Base-by-base conservation (phyloP, 495 filamentous ascomycete genomes). In the Penicillium flavigenum region DNA sequence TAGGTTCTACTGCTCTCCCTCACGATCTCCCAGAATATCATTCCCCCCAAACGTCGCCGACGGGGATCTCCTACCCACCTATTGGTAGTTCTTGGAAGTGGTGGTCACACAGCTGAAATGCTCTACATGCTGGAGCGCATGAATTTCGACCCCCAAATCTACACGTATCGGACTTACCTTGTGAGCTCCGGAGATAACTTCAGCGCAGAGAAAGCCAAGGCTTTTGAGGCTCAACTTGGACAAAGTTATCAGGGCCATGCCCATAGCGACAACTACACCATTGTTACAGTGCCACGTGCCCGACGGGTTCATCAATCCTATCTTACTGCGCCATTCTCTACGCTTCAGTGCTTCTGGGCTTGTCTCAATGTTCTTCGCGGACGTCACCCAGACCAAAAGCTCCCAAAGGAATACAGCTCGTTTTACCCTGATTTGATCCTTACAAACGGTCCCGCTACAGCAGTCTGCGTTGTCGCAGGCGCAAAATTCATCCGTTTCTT, bases 71-170 rank as follows among this genome's bases (percentile, higher is more conserved):
- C 81, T 22, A 81, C 83, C 32, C 92, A 91, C 70, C 76, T 94
- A 47, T 76, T 96, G 24, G 80, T 95, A 55, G 83, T 97, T 50
- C 86, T 97, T 51, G 94, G 94, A 39, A 93, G 88, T 27, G 94
- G 94, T 55, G 94, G 94, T 5, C 94, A 98, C 76, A 96, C 93
- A 1, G 83, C 90, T 12, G 94, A 98, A 76, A 95, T 98, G 89
- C 76, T 96, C 44, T 83, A 86, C 57, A 86, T 95, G 72, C 78
- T 98, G 24, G 69, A 79, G 24, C 75, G 79, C 27, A 72, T 75
- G 44, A 48, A 61, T 20, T 68, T 80, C 20, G 67, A 81, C 52
- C 68, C 71, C 0, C 70, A 74, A 16, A 70, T 81, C 41, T 86
- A 82, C 65, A 80, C 76, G 5, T 85, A 89, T 65, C 84, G 94